A percentile compares a stretch with the other conserved stretches of the same genome.
Evolutionary conservation across 352 stramenopile species (phyloP).

Genomic region (Elongisporangium anandrum): DNA sequence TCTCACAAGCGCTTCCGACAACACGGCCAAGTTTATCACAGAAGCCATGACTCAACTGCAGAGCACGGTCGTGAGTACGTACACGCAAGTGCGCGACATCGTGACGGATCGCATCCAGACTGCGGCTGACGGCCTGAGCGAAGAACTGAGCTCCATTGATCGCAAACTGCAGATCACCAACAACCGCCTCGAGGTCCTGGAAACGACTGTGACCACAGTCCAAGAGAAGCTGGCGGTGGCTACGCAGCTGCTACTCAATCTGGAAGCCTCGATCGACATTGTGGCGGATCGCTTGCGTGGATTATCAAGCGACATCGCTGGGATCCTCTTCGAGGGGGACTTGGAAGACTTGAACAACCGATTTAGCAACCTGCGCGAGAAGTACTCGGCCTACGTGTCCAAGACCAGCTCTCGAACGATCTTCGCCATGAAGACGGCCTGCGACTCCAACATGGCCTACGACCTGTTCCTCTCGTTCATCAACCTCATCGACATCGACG

Average conservation of each 20-base stretch:
- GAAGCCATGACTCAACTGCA: not conserved
- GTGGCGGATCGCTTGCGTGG: not conserved
- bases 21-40: not conserved
- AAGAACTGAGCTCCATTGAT: not conserved
- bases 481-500: constrained; percentile 12
- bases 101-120: not conserved
- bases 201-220: not conserved
- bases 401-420: constrained; percentile 4
- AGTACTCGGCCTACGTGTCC: constrained; percentile 6
- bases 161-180: not conserved
- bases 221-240: not conserved
- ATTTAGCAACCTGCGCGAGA: not conserved
- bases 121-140: not conserved
- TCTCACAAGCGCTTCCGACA: not conserved
- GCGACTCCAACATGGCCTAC: constrained; percentile 4
- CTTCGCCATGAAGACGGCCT: constrained; percentile 7
- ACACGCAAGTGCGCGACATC: not conserved
- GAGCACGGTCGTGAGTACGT: not conserved
- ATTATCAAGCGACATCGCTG: not conserved
- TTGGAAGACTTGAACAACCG: not conserved
- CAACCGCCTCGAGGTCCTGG: not conserved
- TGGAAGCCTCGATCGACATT: not conserved
- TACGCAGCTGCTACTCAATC: not conserved
- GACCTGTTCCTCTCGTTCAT: constrained; percentile 10
- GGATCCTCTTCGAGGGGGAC: not conserved